These are phyloP conservation scores for Golubevia sp. DNA, from an alignment of 1,284 basidiomycete species.

Conservation along the genomic window DNA sequence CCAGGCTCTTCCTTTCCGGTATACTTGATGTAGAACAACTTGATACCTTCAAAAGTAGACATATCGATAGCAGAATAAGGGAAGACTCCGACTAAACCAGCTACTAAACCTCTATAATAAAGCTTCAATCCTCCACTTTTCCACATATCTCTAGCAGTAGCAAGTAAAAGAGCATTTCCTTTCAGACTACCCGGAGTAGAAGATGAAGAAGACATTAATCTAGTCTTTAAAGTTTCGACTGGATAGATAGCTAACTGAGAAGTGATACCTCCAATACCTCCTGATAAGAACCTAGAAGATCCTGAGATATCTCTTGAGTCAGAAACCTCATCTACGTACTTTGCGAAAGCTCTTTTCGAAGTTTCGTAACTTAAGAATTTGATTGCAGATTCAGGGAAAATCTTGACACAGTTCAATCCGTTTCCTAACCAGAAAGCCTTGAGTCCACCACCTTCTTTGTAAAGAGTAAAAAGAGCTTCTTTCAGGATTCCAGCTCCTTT, in stretches of 20 bases:
- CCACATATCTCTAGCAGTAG: conserved; percentile 73
- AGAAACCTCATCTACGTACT: conserved; percentile 86
- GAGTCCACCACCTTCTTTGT: conserved; percentile 70
- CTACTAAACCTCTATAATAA: conserved; percentile 88
- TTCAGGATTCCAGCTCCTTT: background rate
- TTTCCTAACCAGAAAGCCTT: conserved; percentile 86
- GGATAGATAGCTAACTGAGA: conserved; percentile 75
- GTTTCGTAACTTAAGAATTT: conserved; percentile 97
- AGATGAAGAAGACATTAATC: conserved; percentile 77
- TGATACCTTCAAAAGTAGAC: conserved; percentile 64
- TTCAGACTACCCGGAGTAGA: conserved; percentile 59
- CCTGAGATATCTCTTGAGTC: conserved; percentile 89
- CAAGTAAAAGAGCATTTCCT: conserved; percentile 70
- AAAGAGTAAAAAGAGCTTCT: background rate
- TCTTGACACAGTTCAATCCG: conserved; percentile 77
- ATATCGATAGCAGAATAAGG: conserved; percentile 64
- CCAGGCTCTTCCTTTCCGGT: conserved; percentile 62
- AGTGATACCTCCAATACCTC: conserved; percentile 90
- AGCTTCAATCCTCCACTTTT: conserved; percentile 76
- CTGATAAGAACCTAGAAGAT: conserved; percentile 87
- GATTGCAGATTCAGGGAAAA: conserved; percentile 96
- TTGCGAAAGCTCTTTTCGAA: conserved; percentile 91
- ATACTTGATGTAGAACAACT: conserved; percentile 63
- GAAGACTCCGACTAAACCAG: conserved; percentile 63
- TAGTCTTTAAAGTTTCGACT: conserved; percentile 59